A percentile compares a stretch with the other conserved stretches of the same genome.
Evolutionary conservation across 2,329 filamentous ascomycete species (phyloP).

Genomic region (Macrophomina tecta): DNA sequence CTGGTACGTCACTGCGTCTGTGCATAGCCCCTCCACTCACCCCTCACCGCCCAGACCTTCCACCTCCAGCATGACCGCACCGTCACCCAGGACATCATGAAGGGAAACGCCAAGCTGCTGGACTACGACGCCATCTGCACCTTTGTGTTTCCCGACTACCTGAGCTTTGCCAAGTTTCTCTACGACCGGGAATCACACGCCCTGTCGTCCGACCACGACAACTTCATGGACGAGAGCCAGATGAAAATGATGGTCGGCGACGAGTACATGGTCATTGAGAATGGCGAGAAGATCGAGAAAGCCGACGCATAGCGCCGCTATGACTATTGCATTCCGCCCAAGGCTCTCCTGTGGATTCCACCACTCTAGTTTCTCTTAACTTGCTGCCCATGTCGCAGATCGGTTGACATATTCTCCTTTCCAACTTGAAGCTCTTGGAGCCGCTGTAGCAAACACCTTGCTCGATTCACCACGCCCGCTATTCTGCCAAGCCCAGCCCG

Average conservation of each 20-base stretch:
- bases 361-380: neutral
- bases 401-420: too few relatives aligned
- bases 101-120: conserved; percentile 51
- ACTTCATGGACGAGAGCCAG: conserved; percentile 48
- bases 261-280: conserved; percentile 49
- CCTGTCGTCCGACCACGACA: conserved; percentile 43
- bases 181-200: conserved; percentile 54
- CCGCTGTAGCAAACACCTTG: neutral
- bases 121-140: conserved; percentile 57
- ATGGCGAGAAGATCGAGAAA: conserved; percentile 39
- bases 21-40: conserved; percentile 19
- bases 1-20: conserved; percentile 43
- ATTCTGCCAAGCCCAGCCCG: too few relatives aligned
- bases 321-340: conserved; percentile 2
- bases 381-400: neutral
- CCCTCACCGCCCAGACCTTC: conserved; percentile 45
- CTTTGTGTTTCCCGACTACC: conserved; percentile 55
- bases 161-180: conserved; percentile 53
- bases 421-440: neutral
- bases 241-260: conserved; percentile 56
- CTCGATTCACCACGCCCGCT: too few relatives aligned
- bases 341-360: neutral
- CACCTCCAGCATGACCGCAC: conserved; percentile 52
- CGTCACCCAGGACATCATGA: conserved; percentile 53
- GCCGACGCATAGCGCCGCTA: neutral